Conservation (phyloP, 2,329 filamentous ascomycete genomes). For the Exophiala mesophila region DNA sequence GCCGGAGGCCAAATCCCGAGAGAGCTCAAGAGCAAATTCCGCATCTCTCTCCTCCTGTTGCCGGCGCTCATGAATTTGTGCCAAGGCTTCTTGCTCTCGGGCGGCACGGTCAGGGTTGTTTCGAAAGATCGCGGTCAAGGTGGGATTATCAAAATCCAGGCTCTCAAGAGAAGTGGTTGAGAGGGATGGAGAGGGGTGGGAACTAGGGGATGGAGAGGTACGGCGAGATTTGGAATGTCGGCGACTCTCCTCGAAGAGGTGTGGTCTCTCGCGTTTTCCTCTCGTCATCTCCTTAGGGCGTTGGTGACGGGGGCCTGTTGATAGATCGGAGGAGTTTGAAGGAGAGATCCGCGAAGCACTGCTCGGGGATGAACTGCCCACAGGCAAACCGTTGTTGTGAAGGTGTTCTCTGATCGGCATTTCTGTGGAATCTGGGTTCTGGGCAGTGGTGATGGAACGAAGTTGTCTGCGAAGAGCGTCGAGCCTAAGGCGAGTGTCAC, state of each 20-base stretch:
- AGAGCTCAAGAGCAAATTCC: conserved; percentile 35
- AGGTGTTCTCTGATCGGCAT: conserved; percentile 6
- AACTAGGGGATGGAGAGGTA: conserved; percentile 18
- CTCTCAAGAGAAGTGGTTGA: conserved; percentile 16
- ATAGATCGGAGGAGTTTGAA: background rate
- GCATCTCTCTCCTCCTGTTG: conserved; percentile 24
- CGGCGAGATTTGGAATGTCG: conserved; percentile 23
- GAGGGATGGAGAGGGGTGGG: conserved; percentile 10
- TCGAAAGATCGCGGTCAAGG: conserved; percentile 13
- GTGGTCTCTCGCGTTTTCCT: conserved; percentile 22
- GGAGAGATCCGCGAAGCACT: background rate
- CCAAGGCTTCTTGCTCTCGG: conserved; percentile 12
- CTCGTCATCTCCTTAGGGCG: conserved; percentile 8
- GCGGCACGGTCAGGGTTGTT: conserved; percentile 16
- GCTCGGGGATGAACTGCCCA: background rate
- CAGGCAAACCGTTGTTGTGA: conserved; percentile 3
- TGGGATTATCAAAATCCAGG: conserved; percentile 17
- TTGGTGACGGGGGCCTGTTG: conserved; percentile 5
- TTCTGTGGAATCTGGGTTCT: background rate
- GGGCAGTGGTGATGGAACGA: background rate
- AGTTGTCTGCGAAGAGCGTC: conserved; percentile 1
- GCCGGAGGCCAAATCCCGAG: conserved; percentile 29
- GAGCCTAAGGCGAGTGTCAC: conserved; percentile 8
- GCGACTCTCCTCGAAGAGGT: conserved; percentile 9
- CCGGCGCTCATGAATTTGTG: conserved; percentile 22